Base-by-base conservation (phyloP, 768 basidiomycete genomes). In the Panaeolus cyanescens region DNA sequence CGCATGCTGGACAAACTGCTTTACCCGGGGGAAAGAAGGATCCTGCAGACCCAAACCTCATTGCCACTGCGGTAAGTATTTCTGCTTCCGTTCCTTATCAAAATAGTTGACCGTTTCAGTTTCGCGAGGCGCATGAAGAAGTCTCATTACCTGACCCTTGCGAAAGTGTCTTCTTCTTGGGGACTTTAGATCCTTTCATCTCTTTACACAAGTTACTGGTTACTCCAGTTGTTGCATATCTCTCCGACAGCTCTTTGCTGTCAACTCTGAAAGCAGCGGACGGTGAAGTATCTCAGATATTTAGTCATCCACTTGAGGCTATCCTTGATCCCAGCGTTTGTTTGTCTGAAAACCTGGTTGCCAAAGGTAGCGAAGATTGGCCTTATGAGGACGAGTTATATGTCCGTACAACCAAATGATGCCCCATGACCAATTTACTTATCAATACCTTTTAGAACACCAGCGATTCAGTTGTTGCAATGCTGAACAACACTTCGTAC, bases 81-180 rank as follows among this genome's bases (percentile, higher is more conserved):
- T 60, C 17, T n/a, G 1, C 25, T 9, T 62, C 34, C 12, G 10
- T 53, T 39, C 4, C 15, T 50, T 64, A 31, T 34, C 19, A 56
- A 1, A 15, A 20, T 28, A 30, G n/a, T 22, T 32, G n/a, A 7
- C 5, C 20, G 17, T 55, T 56, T 31, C 68, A 95, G 94, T 83
- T 83, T 54, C 81, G 95, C 60, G 95, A 96, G 74, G 95, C 95
- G 0, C 72, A 85, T 59, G 95, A 96, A 76, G 95, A 96, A 77
- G 90, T 96, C 19, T 85, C 75, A 1, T 79, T 96, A 2, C 87
- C 91, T 0, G 69, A 85, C 2, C 59, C 78, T 56, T 83, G 81
- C 36, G 83, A 86, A 0, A 72, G 84, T 54, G 75, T 93, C 17
- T 81, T 89, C 67, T 80, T 81, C 1, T 70, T 94, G 19, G 86